These are phyloP conservation scores for Diaporthe aspalathi DNA, from an alignment of 2,329 filamentous ascomycete genomes.

Conservation along the genomic window DNA sequence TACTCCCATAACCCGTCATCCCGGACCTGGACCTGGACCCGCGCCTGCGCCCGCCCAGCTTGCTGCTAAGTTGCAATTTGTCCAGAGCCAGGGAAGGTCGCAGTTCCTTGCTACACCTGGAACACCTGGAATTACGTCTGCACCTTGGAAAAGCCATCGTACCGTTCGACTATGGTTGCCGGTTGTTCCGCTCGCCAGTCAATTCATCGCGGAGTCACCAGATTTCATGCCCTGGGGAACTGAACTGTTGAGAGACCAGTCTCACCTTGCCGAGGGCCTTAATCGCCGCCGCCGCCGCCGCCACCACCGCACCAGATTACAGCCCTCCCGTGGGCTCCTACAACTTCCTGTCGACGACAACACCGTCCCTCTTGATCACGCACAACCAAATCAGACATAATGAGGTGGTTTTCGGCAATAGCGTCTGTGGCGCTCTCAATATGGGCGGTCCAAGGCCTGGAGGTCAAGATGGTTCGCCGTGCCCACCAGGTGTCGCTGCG, in stretches of 20 bases:
- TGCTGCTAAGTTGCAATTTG: constrained; percentile 37
- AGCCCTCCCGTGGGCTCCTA: constrained; percentile 10
- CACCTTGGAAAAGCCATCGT: neutral
- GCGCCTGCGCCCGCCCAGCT: constrained; percentile 1
- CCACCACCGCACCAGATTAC: neutral
- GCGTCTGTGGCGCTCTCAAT: constrained; percentile 65
- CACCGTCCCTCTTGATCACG: neutral
- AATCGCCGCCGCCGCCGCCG: constrained; percentile 15
- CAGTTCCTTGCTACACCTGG: constrained; percentile 3
- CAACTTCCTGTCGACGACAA: neutral
- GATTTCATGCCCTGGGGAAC: constrained; percentile 1
- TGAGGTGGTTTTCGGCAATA: constrained; percentile 67
- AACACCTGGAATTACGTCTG: constrained; percentile 4
- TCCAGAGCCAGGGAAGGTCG: constrained; percentile 34
- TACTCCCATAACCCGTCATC: constrained; percentile 4
- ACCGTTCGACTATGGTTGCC: constrained; percentile 13
- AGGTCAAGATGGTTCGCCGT: constrained; percentile 66
- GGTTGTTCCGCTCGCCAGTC: constrained; percentile 21
- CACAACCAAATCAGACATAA: constrained; percentile 48
- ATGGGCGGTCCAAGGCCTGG: constrained; percentile 66
- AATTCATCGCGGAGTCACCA: constrained; percentile 11
- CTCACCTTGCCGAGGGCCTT: constrained; percentile 2
- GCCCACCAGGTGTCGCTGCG: neutral
- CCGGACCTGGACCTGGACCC: constrained; percentile 15
- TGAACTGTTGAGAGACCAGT: constrained; percentile 12